Evolutionary conservation across 2,329 filamentous ascomycete species (phyloP), one percentile per base, ranked within the genome.

Genomic region (Fusarium nodosum): DNA sequence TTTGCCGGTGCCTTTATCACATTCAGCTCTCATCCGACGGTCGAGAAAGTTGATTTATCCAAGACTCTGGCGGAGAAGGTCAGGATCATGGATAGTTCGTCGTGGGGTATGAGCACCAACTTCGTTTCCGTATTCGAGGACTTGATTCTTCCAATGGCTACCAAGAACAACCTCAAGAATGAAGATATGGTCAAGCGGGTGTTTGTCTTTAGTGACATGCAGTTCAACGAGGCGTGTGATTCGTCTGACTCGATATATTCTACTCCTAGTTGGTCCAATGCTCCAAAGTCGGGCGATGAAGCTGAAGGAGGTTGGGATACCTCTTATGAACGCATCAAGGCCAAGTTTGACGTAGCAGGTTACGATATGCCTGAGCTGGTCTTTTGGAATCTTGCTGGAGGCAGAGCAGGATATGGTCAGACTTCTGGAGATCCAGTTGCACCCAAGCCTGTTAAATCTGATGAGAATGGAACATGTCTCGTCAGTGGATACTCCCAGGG

Each of bases 171-270:
- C 13, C 70, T 89, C 34, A 81, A 78, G 66, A 82, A 80, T 39
- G 84, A 87, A 56, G 82, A 89, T 39, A 89, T 90, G 86, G 82
- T 89, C 18, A 88, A 88, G 77, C 83, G 85, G 6, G 73, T 90
- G 18, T 88, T 90, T 70, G 83, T 89, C 34, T 89, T 89, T 70
- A 84, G 80, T 45, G 87, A 88, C 72, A 89, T 89, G 87, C 86
- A 89, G 45, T 89, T 90, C 72, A 75, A 89, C 65, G 0, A 60
- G 0, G 82, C 60, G 15, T 41, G 33, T n/a, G 8, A 11, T 15
- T 33, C 82, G 2, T 8, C 38, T 8, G 12, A 13, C 5, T 34
- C 7, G 18, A 18, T 20, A 24, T 16, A 20, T 6, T 38, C 56
- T 64, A 34, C 4, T 10, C 33, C 48, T 5, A 39, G 18, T 5